Evolutionary conservation across 2,329 filamentous ascomycete species (phyloP).

Genomic region (Aspergillus tubingensis): DNA sequence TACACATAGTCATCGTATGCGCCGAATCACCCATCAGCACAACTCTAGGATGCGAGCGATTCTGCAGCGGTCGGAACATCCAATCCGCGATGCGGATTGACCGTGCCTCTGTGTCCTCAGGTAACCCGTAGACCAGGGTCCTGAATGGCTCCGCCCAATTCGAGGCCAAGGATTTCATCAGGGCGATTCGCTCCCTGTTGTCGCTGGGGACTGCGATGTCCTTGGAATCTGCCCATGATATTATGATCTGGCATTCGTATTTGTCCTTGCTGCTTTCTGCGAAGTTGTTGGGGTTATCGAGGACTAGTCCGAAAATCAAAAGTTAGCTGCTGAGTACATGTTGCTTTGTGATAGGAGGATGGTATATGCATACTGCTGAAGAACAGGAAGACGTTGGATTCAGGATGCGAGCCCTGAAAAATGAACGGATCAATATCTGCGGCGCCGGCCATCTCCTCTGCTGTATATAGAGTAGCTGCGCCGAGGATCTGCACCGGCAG

Average conservation of each 20-base stretch:
- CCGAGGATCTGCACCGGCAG: constrained; percentile 56
- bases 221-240: constrained; percentile 52
- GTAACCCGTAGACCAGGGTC: constrained; percentile 45
- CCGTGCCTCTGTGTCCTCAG: constrained; percentile 47
- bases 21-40: constrained; percentile 58
- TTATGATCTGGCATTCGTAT: constrained; percentile 53
- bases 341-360: neutral
- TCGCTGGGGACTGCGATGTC: constrained; percentile 46
- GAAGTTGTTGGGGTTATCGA: constrained; percentile 52
- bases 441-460: constrained; percentile 47
- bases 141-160: constrained; percentile 56
- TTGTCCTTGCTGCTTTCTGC: constrained; percentile 31
- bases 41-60: constrained; percentile 40
- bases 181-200: constrained; percentile 40
- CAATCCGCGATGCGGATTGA: constrained; percentile 54
- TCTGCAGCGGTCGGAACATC: constrained; percentile 39
- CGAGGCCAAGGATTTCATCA: constrained; percentile 49
- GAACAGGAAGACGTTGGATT: constrained; percentile 55
- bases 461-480: constrained; percentile 45
- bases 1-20: constrained; percentile 64
- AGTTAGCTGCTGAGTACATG: neutral
- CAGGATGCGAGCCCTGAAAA: constrained; percentile 56
- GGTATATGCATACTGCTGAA: constrained; percentile 48
- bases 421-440: constrained; percentile 56
- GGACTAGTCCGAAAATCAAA: constrained; percentile 34